A percentile compares a stretch with the other conserved stretches of the same genome.
Evolutionary conservation across 2,329 filamentous ascomycete genomes (phyloP).

Genomic region (Neofusicoccum kwambonambiense): DNA sequence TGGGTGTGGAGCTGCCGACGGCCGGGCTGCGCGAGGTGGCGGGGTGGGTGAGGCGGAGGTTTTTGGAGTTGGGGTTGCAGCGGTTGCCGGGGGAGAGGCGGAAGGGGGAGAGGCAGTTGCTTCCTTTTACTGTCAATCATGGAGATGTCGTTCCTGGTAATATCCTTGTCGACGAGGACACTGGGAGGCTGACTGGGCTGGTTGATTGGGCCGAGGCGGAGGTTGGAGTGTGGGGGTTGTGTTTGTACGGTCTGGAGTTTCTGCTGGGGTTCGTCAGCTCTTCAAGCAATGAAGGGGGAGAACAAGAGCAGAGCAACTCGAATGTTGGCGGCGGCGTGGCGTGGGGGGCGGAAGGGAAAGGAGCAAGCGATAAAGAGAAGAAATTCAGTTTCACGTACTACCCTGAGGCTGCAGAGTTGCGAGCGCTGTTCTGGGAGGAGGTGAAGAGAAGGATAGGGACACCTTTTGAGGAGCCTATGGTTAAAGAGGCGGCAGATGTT

Average conservation of each 20-base stretch:
- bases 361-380: not conserved
- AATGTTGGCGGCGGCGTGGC: not conserved
- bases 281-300: not conserved
- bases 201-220: conserved; percentile 67
- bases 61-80: not conserved
- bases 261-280: conserved; percentile 51
- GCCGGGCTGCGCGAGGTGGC: conserved; percentile 25
- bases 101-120: not conserved
- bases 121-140: conserved; percentile 58
- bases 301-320: not conserved
- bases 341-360: not conserved
- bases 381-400: conserved; percentile 42
- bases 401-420: conserved; percentile 43
- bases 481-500: conserved; percentile 38
- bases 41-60: conserved; percentile 12
- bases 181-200: conserved; percentile 51
- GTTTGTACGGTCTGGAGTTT: conserved; percentile 60
- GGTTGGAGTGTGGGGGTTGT: conserved; percentile 59
- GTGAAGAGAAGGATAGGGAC: not conserved
- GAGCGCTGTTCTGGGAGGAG: conserved; percentile 52
- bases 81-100: not conserved
- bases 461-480: conserved; percentile 29
- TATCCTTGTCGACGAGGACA: conserved; percentile 50
- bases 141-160: conserved; percentile 61
- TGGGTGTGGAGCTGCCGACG: conserved; percentile 29